phyloP scores from a whole-genome alignment of 495 filamentous ascomycete genomes.

The Sabuloglossum arenarium region DNA sequence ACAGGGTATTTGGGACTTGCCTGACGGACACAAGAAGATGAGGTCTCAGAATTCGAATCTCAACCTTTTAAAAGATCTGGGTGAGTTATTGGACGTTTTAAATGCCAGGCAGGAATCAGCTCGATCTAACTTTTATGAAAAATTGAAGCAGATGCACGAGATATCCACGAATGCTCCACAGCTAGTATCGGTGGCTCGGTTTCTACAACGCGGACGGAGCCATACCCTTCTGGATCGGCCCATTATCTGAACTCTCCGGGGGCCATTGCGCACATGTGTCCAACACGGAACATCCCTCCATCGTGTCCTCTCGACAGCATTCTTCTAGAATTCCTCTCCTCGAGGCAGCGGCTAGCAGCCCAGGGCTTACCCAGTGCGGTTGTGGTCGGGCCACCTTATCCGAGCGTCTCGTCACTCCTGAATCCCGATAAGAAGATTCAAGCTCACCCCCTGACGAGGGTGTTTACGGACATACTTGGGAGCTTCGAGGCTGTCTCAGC shows the following conservation, averaged over 20 bases:
- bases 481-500: conserved; percentile 45
- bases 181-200: neutral
- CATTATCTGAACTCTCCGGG: neutral
- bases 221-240: neutral
- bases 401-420: neutral
- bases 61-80: neutral
- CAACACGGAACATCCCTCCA: conserved; percentile 30
- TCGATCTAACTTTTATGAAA: neutral
- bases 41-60: neutral
- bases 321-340: conserved; percentile 55
- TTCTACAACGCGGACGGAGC: neutral
- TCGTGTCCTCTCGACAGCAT: conserved; percentile 57
- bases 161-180: neutral
- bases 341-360: conserved; percentile 38
- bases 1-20: neutral
- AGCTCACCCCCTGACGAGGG: conserved; percentile 46
- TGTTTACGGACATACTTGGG: conserved; percentile 61
- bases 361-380: conserved; percentile 24
- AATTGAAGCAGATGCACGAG: neutral
- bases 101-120: neutral
- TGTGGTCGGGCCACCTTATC: conserved; percentile 46
- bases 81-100: neutral
- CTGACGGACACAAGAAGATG: neutral
- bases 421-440: neutral
- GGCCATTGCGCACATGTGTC: neutral